Evolutionary conservation across 2,329 filamentous ascomycete genomes (phyloP), one percentile per base, ranked within the genome.

Genomic region (Fusarium dimerum): DNA sequence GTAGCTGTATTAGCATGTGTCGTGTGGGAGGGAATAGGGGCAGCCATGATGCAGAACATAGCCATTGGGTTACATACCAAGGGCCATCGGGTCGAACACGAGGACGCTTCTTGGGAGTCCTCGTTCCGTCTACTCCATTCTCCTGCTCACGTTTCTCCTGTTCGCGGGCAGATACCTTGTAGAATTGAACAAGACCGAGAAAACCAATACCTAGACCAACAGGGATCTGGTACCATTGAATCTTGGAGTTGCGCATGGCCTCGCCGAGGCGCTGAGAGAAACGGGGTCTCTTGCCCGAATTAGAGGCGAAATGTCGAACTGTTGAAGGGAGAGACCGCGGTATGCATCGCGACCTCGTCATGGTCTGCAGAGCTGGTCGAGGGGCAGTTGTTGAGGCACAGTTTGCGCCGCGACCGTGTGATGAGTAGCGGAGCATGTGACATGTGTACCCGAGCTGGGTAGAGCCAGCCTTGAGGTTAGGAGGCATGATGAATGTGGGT

Each of bases 211-310:
- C 92, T 18, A 96, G 79, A 26, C 88, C 90, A 50, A 96, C 83
- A 18, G 92, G 92, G 62, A 97, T 96, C 43, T 89, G 90, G 72
- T 92, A 90, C 92, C 92, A 97, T 76, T 89, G 84, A 56, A 94
- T 80, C 71, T 78, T 83, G 58, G 75, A 78, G 60, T 78, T 78
- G 56, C 72, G 75, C 47, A 80, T 68, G 40, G 79, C 78, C 52
- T 74, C 74, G 26, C 78, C 73, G 50, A 83, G 72, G 29, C 78
- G 76, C 45, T 79, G 76, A 30, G 79, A 76, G 69, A 83, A 82
- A 52, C 74, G 74, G 38, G 74, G 77, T 56, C 76, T 71, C 56
- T 75, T 74, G 50, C 75, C 74, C 40, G 77, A 72, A 59, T 60
- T 62, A 51, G 68, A 70, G 36, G 71, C 65, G 32, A 70, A 73